phyloP scores from a whole-genome alignment of 2,329 filamentous ascomycete genomes.

The Allantophomopsis lycopodina region DNA sequence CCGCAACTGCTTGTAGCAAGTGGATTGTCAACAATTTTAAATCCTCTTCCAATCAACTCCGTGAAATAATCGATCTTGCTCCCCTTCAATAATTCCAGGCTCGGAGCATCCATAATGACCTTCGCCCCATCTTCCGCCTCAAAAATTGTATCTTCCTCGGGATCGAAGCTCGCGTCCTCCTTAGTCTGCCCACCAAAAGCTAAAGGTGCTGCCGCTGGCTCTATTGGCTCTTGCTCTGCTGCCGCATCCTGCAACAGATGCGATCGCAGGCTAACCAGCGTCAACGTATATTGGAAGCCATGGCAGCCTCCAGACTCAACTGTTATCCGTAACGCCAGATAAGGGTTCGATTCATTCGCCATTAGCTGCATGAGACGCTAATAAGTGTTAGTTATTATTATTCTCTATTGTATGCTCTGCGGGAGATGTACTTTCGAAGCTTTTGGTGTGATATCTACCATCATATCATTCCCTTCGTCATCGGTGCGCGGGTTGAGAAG shows the following conservation, averaged over 20 bases:
- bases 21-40: conserved; percentile 93
- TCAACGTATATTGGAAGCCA: conserved; percentile 96
- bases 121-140: conserved; percentile 59
- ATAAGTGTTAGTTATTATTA: conserved; percentile 1
- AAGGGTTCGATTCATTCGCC: conserved; percentile 55
- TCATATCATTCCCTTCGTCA: conserved; percentile 75
- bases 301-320: conserved; percentile 94
- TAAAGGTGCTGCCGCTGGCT: neutral
- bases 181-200: neutral
- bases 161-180: conserved; percentile 30
- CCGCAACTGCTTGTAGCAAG: conserved; percentile 87
- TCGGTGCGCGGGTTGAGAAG: conserved; percentile 63
- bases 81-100: conserved; percentile 76
- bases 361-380: conserved; percentile 47
- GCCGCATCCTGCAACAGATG: conserved; percentile 23
- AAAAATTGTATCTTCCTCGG: conserved; percentile 86
- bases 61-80: conserved; percentile 95
- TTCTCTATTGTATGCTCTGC: neutral
- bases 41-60: conserved; percentile 89
- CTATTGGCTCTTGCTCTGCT: conserved; percentile 12
- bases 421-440: conserved; percentile 54
- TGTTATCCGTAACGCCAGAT: conserved; percentile 77
- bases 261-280: conserved; percentile 50
- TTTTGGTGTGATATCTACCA: conserved; percentile 69
- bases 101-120: conserved; percentile 78